phyloP scores from a whole-genome alignment of 306 rosid genomes.

The Rosa multiflora region DNA sequence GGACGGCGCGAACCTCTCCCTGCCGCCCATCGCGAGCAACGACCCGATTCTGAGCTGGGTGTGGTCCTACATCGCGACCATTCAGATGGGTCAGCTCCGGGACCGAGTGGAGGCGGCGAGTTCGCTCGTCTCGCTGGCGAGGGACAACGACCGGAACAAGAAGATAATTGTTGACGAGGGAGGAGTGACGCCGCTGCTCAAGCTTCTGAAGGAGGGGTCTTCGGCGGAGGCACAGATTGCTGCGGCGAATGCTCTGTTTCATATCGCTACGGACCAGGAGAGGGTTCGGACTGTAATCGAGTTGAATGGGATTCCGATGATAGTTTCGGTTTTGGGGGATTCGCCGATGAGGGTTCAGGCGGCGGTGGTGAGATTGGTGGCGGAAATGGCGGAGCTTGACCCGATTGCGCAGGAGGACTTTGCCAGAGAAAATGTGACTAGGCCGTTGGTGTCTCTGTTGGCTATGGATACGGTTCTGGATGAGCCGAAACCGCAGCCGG shows the following conservation, averaged over 20 bases:
- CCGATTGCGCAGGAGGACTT: slow-evolving; percentile 62
- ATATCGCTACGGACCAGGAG: slow-evolving; percentile 43
- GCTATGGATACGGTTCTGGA: slow-evolving; percentile 59
- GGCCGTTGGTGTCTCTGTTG: slow-evolving; percentile 62
- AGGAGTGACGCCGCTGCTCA: slow-evolving; percentile 65
- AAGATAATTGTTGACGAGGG: slow-evolving; percentile 76
- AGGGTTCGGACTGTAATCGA: slow-evolving; percentile 38
- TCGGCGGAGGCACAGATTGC: slow-evolving; percentile 70
- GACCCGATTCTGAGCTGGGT: slow-evolving; percentile 87
- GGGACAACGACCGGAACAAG: slow-evolving; percentile 59
- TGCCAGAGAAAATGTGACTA: slow-evolving; percentile 67
- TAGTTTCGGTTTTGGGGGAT: slow-evolving; percentile 65
- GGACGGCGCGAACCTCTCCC: slow-evolving; percentile 49
- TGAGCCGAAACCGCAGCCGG: slow-evolving; percentile 47
- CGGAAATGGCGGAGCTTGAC: slow-evolving; percentile 60
- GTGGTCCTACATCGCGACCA: slow-evolving; percentile 60
- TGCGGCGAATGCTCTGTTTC: slow-evolving; percentile 60
- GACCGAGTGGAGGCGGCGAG: slow-evolving; percentile 70
- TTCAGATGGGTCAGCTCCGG: slow-evolving; percentile 71
- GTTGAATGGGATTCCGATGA: slow-evolving; percentile 44
- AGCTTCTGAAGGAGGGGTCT: slow-evolving; percentile 59
- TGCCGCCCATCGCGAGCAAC: slow-evolving; percentile 77
- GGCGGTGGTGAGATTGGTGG: slow-evolving; percentile 58
- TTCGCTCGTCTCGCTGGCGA: slow-evolving; percentile 47
- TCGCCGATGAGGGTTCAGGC: slow-evolving; percentile 63